Percentiles rank a stretch among this genome's conserved stretches.
phyloP scores from a whole-genome alignment of 306 rosid genomes.

The Prunus campanulata region DNA sequence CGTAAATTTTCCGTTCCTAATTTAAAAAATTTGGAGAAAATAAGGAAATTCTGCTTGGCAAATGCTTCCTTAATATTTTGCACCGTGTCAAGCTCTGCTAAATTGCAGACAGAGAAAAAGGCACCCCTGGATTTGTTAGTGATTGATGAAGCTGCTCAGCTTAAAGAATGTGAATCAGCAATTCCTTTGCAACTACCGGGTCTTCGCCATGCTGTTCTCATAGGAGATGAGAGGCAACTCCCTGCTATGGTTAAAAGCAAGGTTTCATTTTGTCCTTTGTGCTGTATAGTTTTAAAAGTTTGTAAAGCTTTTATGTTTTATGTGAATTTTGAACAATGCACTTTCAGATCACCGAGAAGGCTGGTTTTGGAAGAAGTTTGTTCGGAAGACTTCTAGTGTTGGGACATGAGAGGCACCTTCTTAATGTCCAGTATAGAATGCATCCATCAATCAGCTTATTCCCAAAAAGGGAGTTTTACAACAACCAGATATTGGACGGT shows the following conservation, averaged over 20 bases:
- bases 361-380: constrained; percentile 41
- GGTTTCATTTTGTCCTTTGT: constrained; percentile 8
- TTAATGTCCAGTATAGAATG: constrained; percentile 38
- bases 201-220: too few relatives aligned
- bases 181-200: too few relatives aligned
- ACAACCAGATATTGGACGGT: constrained; percentile 15
- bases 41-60: constrained; percentile 33
- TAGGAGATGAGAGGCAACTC: too few relatives aligned
- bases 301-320: too few relatives aligned
- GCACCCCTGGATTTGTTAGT: too few relatives aligned
- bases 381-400: constrained; percentile 29
- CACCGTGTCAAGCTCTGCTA: too few relatives aligned
- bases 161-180: too few relatives aligned
- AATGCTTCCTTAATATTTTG: not conserved
- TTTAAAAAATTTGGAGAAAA: constrained; percentile 21
- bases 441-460: constrained; percentile 40
- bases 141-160: too few relatives aligned
- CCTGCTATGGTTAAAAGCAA: constrained; percentile 43
- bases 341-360: constrained; percentile 23
- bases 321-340: too few relatives aligned
- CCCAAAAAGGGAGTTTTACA: constrained; percentile 34
- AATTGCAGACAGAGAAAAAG: too few relatives aligned
- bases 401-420: constrained; percentile 34
- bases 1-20: constrained; percentile 23
- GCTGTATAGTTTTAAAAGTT: too few relatives aligned